Conservation (phyloP, 2,329 filamentous ascomycete species). For the Colletotrichum limetticola region DNA sequence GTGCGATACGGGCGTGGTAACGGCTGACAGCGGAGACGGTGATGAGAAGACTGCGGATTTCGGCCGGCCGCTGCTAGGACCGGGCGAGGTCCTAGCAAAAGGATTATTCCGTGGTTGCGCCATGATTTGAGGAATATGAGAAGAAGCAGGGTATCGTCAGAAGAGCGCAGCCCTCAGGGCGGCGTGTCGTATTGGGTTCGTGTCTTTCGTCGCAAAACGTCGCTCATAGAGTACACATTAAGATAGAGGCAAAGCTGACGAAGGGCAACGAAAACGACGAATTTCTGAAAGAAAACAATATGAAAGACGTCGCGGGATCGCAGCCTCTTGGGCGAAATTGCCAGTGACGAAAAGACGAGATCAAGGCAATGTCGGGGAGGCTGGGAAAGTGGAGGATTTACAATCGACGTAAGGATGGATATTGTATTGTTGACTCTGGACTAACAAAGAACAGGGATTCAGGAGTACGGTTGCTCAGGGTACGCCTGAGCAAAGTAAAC, state of each 20-base stretch:
- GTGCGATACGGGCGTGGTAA: slow-evolving; percentile 63
- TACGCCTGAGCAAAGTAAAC: slow-evolving; percentile 43
- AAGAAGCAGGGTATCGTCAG: slow-evolving; percentile 53
- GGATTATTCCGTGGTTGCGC: slow-evolving; percentile 83
- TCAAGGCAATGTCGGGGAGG: slow-evolving; percentile 29
- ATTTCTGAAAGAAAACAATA: slow-evolving; percentile 30
- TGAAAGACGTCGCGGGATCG: slow-evolving; percentile 22
- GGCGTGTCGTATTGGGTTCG: slow-evolving; percentile 13
- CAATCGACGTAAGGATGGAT: slow-evolving; percentile 33
- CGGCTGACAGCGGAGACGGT: slow-evolving; percentile 56
- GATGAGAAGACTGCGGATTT: slow-evolving; percentile 80
- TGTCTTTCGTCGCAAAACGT: slow-evolving; percentile 33
- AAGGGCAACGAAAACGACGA: slow-evolving; percentile 15
- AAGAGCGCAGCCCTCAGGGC: slow-evolving; percentile 14
- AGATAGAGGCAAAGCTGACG: slow-evolving; percentile 27
- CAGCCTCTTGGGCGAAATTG: slow-evolving; percentile 14
- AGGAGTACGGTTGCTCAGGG: slow-evolving; percentile 42
- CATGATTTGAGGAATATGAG: slow-evolving; percentile 59
- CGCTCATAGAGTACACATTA: slow-evolving; percentile 35
- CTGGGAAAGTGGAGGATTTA: slow-evolving; percentile 30
- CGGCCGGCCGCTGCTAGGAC: slow-evolving; percentile 68
- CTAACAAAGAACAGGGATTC: slow-evolving; percentile 24
- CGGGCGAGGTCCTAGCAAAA: slow-evolving; percentile 78
- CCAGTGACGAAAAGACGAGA: slow-evolving; percentile 23
- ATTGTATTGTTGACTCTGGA: slow-evolving; percentile 35